A percentile compares a stretch with the other conserved stretches of the same genome.
Evolutionary conservation across 257 asterid genomes (phyloP).

Genomic region (Verbascum thapsus): DNA sequence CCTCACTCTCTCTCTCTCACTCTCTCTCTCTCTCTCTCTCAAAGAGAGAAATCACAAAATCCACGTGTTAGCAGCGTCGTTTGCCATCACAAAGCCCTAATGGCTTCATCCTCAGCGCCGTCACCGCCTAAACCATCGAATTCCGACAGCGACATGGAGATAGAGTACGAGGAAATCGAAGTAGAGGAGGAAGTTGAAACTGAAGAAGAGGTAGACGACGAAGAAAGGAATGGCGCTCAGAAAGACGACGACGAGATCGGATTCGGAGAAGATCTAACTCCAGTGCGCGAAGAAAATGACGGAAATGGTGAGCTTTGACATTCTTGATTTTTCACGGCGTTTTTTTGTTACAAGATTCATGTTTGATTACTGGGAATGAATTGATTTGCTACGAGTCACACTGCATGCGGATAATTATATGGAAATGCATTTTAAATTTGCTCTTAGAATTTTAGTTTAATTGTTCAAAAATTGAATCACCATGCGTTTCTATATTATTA

Average conservation of each 20-base stretch:
- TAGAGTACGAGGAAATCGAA: conserved; percentile 52
- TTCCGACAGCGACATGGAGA: conserved; percentile 39
- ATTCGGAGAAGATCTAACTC: conserved; percentile 38
- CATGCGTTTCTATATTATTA: neutral
- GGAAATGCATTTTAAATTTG: conserved; percentile 26
- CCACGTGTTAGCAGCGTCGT: conserved; percentile 5
- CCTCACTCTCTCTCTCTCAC: conserved; percentile 9
- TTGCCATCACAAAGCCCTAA: conserved; percentile 30
- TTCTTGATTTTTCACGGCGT: neutral
- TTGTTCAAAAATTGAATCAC: neutral
- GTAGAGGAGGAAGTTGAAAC: conserved; percentile 44
- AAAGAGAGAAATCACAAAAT: neutral
- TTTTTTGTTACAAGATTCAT: neutral
- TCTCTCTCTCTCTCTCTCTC: neutral
- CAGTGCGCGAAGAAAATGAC: conserved; percentile 35
- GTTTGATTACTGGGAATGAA: neutral
- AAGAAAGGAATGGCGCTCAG: conserved; percentile 31
- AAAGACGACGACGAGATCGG: conserved; percentile 27
- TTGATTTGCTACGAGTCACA: conserved; percentile 10
- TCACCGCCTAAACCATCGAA: conserved; percentile 23
- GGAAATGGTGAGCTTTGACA: conserved; percentile 45
- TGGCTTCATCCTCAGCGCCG: conserved; percentile 37
- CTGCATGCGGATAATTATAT: conserved; percentile 18
- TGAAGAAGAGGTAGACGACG: conserved; percentile 36
- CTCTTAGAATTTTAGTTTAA: neutral